phyloP scores from a whole-genome alignment of 208 protist species.

The Trypanosoma platydactyli region DNA sequence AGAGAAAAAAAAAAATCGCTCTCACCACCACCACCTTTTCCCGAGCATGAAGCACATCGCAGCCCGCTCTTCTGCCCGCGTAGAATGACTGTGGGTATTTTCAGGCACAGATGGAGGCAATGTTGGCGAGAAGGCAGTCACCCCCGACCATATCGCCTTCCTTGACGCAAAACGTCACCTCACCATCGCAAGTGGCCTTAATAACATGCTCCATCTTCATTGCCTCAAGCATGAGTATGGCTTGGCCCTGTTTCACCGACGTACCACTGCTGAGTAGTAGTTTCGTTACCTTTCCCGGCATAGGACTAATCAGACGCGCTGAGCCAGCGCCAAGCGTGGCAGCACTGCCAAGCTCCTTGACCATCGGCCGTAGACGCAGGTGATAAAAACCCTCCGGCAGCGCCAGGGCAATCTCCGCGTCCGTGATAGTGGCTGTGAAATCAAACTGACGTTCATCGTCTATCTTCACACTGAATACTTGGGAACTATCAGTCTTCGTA shows the following conservation, averaged over 20 bases:
- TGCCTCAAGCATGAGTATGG: conserved; percentile 92
- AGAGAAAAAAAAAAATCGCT: conserved; percentile 28
- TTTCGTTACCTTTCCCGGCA: conserved; percentile 93
- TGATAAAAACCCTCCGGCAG: conserved; percentile 26
- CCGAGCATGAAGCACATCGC: too few species aligned
- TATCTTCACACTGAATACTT: conserved; percentile 32
- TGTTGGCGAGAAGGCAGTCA: conserved; percentile 35
- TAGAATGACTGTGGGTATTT: not conserved
- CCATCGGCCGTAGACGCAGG: conserved; percentile 26
- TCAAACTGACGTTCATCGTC: conserved; percentile 32
- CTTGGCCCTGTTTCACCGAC: conserved; percentile 76
- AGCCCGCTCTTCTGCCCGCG: too few species aligned
- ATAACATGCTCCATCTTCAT: conserved; percentile 97
- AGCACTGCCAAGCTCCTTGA: conserved; percentile 40
- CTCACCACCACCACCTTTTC: not conserved
- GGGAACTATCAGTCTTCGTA: not conserved
- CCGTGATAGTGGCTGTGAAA: conserved; percentile 23
- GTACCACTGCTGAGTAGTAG: conserved; percentile 80
- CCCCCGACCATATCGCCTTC: conserved; percentile 43
- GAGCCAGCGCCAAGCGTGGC: conserved; percentile 72
- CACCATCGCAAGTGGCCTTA: conserved; percentile 49
- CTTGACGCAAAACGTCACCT: conserved; percentile 43
- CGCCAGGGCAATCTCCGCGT: conserved; percentile 23
- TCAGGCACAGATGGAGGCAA: conserved; percentile 9
- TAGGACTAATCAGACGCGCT: conserved; percentile 80